Evolutionary conservation across 2,329 filamentous ascomycete genomes (phyloP), one percentile per base, ranked within the genome.

Genomic region (Neonectria faginata): DNA sequence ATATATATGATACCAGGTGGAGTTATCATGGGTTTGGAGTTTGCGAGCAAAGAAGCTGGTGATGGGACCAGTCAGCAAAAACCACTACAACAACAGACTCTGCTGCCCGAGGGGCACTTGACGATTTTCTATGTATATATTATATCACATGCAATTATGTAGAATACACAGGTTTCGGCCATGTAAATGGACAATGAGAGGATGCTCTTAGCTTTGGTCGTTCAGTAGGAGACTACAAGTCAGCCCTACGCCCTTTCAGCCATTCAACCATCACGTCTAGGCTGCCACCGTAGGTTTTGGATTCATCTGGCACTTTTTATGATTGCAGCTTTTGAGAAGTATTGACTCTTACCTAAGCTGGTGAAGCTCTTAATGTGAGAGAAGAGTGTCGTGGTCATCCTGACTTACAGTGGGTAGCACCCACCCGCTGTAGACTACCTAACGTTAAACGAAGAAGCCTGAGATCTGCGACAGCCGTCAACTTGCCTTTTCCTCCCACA

Each of bases 1-100:
- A 52, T 57, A 12, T 52, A 62, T 16, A 36, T 36, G 36, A 39
- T 62, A 57, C 53, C 60, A 52, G 33, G 53, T 44, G 60, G 60
- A 51, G 48, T 54, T 56, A 5, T 22, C 16, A n/a, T 36, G 42
- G n/a, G 10, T 33, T 22, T 22, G n/a, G 48, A 51, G 29, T 51
- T 22, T n/a, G 31, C 33, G 29, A 51, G 9, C 27, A n/a, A 50
- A 11, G 47, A 33, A 39, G 5, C 36, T 39, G n/a, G 11, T 39
- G 8, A 56, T 10, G 45, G 29, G 29, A 20, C 10, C 39, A 33
- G 39, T 16, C n/a, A 27, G 25, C 10, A 25, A n/a, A 29, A 44
- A 47, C 27, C 9, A 10, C 27, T 10, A 10, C 39, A 56, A 36
- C 25, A 12, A 8, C 12, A 39, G 22, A 27, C 45, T 27, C 18